Evolutionary conservation across 78 protist genomes (phyloP).

Genomic region (Dictyostelium citrinum): DNA sequence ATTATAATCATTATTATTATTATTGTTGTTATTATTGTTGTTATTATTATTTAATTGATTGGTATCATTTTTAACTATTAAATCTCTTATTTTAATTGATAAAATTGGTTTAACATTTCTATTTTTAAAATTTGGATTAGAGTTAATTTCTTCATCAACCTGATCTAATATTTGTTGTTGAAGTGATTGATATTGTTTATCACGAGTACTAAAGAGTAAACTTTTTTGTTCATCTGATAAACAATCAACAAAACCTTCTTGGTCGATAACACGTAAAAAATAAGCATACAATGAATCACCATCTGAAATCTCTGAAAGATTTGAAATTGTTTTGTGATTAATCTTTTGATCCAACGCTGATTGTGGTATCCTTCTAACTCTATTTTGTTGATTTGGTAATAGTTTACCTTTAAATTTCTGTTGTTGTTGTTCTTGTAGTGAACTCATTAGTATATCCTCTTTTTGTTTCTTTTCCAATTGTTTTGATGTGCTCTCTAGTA

Average conservation of each 20-base stretch:
- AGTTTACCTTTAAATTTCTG: neutral
- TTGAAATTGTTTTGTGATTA: neutral
- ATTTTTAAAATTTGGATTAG: neutral
- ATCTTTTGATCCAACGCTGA: neutral
- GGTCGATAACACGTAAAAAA: neutral
- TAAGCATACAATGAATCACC: neutral
- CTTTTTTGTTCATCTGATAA: conserved; percentile 33
- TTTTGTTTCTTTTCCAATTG: neutral
- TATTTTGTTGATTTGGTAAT: neutral
- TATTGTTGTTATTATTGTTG: neutral
- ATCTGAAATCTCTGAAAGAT: conserved; percentile 6
- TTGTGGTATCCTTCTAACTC: neutral
- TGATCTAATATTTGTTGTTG: neutral
- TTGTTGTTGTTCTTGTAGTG: neutral
- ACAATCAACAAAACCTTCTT: neutral
- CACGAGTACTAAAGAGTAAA: neutral
- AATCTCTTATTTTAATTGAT: neutral
- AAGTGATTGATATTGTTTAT: neutral
- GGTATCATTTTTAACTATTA: neutral
- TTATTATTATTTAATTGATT: neutral
- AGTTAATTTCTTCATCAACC: neutral
- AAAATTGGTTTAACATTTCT: conserved; percentile 23
- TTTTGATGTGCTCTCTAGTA: neutral
- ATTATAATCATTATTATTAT: too few species aligned
- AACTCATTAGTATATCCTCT: neutral